Evolutionary conservation across 805 yeast genomes (phyloP), one percentile per base, ranked within the genome.

Genomic region (Lachancea thermotolerans): DNA sequence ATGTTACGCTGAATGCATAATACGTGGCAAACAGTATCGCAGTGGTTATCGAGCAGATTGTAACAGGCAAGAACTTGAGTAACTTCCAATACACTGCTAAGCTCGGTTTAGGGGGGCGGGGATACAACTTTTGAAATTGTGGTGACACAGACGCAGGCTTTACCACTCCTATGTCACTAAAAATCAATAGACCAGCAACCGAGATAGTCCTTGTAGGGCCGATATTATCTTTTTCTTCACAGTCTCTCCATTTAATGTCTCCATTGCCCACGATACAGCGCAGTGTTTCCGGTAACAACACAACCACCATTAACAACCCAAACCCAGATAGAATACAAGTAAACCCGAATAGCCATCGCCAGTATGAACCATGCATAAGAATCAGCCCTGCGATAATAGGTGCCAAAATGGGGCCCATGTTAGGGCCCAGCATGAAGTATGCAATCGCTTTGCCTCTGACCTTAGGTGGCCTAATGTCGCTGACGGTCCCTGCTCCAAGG

Each of bases 401-500:
- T 1, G 95, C 88, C 2, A 88, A 52, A 37, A 89, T 74, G 1
- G 96, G 97, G 0, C 95, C 96, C 53, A 83, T 71, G 41, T 89
- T 77, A 0, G 95, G 95, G 0, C 96, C 97, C 50, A 89, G 64
- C 71, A 88, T 89, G 54, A 81, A 89, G 45, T 81, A 73, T 0
- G 95, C 93, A 75, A 89, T 81, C 1, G 95, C 91, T 10, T 74
- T 69, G 2, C 95, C 96, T 55, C 96, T 70, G 52, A 80, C 75
- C 28, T 75, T 71, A 15, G 82, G 81, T 8, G 77, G 71, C 49
- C 74, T 82, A 29, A 89, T 62, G 60, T 89, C 97, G 27, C 87
- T 78, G 15, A 89, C 81, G 0, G 95, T 85, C 2, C 95, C 96
- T 0, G 96, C 95, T 1, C 96, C 96, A 27, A 87, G 82, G 15